A percentile compares a stretch with the other conserved stretches of the same genome.
Evolutionary conservation across 768 basidiomycete genomes (phyloP).

Genomic region (Suillus sp.): DNA sequence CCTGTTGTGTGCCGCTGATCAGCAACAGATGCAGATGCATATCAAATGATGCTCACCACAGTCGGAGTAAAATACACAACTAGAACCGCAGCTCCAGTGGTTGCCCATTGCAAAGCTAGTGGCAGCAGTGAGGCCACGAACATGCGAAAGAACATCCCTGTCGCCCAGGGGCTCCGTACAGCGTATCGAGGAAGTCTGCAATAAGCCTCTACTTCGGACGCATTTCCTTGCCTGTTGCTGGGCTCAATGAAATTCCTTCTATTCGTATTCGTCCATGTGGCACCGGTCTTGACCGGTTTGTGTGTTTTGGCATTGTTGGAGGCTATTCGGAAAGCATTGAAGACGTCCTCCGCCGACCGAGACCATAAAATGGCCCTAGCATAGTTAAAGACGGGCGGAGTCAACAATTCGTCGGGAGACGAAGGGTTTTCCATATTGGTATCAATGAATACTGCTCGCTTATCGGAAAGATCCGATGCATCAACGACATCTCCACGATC

Average conservation of each 20-base stretch:
- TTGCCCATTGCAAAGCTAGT: conserved; percentile 30
- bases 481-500: conserved; percentile 5
- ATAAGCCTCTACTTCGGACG: conserved; percentile 18
- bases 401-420: conserved; percentile 29
- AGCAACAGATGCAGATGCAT: neutral
- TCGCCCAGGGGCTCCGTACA: conserved; percentile 20
- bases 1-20: conserved; percentile 16
- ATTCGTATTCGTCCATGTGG: conserved; percentile 10
- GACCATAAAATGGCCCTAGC: conserved; percentile 27
- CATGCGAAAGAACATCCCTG: conserved; percentile 21
- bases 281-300: conserved; percentile 11
- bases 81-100: conserved; percentile 27
- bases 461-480: conserved; percentile 4
- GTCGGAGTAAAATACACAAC: conserved; percentile 31
- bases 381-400: conserved; percentile 30
- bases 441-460: conserved; percentile 8
- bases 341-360: conserved; percentile 11
- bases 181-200: conserved; percentile 14
- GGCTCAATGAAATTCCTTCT: conserved; percentile 6
- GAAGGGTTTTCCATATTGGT: neutral
- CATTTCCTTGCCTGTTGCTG: conserved; percentile 14
- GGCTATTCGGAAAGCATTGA: conserved; percentile 7
- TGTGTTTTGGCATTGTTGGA: conserved; percentile 15
- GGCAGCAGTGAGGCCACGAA: conserved; percentile 25
- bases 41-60: conserved; percentile 13